phyloP scores from a whole-genome alignment of 306 rosid species.

The Fragaria nilgerrensis region DNA sequence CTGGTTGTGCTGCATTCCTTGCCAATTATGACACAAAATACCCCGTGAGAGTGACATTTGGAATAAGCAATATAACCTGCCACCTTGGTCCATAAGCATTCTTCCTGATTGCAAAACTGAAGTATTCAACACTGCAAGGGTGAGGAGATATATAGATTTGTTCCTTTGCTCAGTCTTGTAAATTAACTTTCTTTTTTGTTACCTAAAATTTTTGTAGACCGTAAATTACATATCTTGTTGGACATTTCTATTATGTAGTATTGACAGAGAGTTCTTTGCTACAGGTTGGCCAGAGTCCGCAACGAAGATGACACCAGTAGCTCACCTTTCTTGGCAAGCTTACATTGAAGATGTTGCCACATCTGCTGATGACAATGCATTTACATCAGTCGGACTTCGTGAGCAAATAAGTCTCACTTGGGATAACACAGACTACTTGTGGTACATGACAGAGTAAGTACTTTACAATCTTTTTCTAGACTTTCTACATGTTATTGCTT shows the following conservation, averaged over 20 bases:
- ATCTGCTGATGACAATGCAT: constrained; percentile 42
- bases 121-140: constrained; percentile 86
- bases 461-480: constrained; percentile 13
- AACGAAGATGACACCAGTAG: constrained; percentile 55
- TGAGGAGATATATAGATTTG: constrained; percentile 28
- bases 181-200: background rate
- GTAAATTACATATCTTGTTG: background rate
- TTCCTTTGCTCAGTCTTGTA: background rate
- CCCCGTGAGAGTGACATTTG: constrained; percentile 54
- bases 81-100: constrained; percentile 92
- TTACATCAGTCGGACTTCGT: constrained; percentile 51
- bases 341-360: constrained; percentile 73
- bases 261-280: constrained; percentile 20
- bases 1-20: constrained; percentile 83
- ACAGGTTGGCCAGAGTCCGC: constrained; percentile 56
- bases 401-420: constrained; percentile 77
- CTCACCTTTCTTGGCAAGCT: constrained; percentile 65
- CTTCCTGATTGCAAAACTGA: constrained; percentile 90
- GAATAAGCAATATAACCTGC: constrained; percentile 59
- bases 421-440: constrained; percentile 85
- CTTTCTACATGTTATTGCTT: background rate
- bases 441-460: constrained; percentile 98
- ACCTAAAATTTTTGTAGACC: background rate
- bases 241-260: constrained; percentile 5
- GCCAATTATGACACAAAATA: constrained; percentile 63